A percentile compares a stretch with the other conserved stretches of the same genome.
Evolutionary conservation across 2,329 filamentous ascomycete species (phyloP).

Genomic region (Cordyceps militaris): DNA sequence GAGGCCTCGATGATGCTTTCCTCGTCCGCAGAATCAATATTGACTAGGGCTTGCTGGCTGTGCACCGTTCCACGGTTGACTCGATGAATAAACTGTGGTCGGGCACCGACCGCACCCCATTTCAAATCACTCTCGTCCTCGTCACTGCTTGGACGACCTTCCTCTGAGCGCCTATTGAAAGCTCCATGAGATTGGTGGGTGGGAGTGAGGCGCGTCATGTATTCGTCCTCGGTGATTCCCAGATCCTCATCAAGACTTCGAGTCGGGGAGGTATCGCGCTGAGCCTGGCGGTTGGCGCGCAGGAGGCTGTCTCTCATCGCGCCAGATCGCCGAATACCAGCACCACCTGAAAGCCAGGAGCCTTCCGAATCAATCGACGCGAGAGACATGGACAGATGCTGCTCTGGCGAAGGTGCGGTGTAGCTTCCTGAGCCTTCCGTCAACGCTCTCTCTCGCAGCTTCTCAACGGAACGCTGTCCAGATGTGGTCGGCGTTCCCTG

Average conservation of each 20-base stretch:
- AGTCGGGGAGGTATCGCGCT: constrained; percentile 32
- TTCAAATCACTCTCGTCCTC: constrained; percentile 46
- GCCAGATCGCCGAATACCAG: constrained; percentile 41
- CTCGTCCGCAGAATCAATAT: constrained; percentile 31
- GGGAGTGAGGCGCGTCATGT: constrained; percentile 47
- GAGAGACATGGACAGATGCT: constrained; percentile 73
- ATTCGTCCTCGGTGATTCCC: constrained; percentile 60
- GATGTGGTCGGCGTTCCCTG: constrained; percentile 42
- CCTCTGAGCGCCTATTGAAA: constrained; percentile 38
- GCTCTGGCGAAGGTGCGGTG: constrained; percentile 42
- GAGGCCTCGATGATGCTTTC: constrained; percentile 16
- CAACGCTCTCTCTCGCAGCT: constrained; percentile 11
- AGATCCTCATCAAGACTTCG: constrained; percentile 56
- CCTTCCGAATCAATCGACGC: constrained; percentile 93
- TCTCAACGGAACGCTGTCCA: constrained; percentile 32
- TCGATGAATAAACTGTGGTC: constrained; percentile 52
- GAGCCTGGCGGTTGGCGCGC: constrained; percentile 24
- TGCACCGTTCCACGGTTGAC: constrained; percentile 39
- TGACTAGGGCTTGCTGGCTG: constrained; percentile 46
- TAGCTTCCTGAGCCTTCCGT: constrained; percentile 8
- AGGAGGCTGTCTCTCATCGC: constrained; percentile 37
- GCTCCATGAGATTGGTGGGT: constrained; percentile 20
- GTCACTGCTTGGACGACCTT: constrained; percentile 51
- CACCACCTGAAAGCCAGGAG: constrained; percentile 84
- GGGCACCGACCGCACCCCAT: constrained; percentile 45